Evolutionary conservation across 192 early-diverging fungal species (phyloP).

Genomic region (Coemansia sp.): DNA sequence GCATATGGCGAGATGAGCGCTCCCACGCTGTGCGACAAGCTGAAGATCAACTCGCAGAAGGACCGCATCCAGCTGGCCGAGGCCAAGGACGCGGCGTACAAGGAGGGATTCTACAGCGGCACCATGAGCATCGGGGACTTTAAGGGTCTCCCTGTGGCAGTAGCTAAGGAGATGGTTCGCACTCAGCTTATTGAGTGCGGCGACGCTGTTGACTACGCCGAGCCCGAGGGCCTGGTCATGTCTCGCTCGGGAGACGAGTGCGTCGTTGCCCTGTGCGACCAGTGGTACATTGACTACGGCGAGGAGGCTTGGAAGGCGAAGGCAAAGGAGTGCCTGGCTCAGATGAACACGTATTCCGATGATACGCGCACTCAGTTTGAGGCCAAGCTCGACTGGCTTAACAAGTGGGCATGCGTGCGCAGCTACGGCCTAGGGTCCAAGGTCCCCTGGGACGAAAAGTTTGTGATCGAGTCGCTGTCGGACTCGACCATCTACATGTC

Average conservation of each 20-base stretch:
- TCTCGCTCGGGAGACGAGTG: slow-evolving; percentile 96
- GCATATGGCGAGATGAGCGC: slow-evolving; percentile 87
- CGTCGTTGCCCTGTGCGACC: slow-evolving; percentile 92
- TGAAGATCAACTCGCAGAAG: slow-evolving; percentile 97
- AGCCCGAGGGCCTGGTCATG: slow-evolving; percentile 94
- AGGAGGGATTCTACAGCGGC: slow-evolving; percentile 98
- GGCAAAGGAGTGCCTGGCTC: slow-evolving; percentile 75
- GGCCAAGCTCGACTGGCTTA: slow-evolving; percentile 88
- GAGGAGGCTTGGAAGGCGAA: slow-evolving; percentile 80
- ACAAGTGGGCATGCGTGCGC: slow-evolving; percentile 96
- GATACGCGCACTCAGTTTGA: slow-evolving; percentile 90
- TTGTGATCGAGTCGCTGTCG: slow-evolving; percentile 93
- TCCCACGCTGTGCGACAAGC: slow-evolving; percentile 79
- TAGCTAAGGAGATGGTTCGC: slow-evolving; percentile 87
- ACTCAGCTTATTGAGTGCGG: slow-evolving; percentile 70
- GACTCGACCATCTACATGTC: slow-evolving; percentile 99
- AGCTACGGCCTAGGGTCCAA: slow-evolving; percentile 91
- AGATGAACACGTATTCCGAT: slow-evolving; percentile 78
- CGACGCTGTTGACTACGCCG: slow-evolving; percentile 87
- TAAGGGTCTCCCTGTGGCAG: slow-evolving; percentile 84
- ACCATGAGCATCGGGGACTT: slow-evolving; percentile 83
- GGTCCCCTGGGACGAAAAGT: slow-evolving; percentile 93
- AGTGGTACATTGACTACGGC: slow-evolving; percentile 99
- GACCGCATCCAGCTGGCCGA: slow-evolving; percentile 90
- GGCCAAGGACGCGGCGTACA: slow-evolving; percentile 95